phyloP scores from a whole-genome alignment of 805 yeast species.

The Wickerhamiella australiensis region DNA sequence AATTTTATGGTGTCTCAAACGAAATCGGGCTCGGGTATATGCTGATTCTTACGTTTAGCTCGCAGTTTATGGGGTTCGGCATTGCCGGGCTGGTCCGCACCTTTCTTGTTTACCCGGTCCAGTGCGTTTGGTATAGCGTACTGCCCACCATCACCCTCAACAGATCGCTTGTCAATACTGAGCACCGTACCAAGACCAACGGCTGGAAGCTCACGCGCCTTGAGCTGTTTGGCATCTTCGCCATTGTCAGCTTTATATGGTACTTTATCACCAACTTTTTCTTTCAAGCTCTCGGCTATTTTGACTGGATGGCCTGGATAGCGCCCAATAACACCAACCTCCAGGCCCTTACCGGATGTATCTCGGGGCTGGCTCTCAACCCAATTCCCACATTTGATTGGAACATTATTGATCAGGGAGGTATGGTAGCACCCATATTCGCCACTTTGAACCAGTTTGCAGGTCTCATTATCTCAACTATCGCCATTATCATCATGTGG shows the following conservation, averaged over 20 bases:
- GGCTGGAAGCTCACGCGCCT: conserved; percentile 50
- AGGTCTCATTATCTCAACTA: conserved; percentile 31
- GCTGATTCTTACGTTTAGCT: conserved; percentile 39
- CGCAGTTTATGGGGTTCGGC: conserved; percentile 55
- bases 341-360: conserved; percentile 39
- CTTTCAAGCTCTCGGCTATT: conserved; percentile 47
- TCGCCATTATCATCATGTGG: conserved; percentile 28
- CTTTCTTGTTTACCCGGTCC: conserved; percentile 41
- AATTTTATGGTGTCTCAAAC: conserved; percentile 20
- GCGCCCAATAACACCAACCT: conserved; percentile 38
- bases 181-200: conserved; percentile 35
- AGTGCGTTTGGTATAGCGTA: conserved; percentile 43
- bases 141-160: conserved; percentile 40
- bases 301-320: conserved; percentile 54
- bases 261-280: conserved; percentile 59
- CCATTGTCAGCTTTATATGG: conserved; percentile 39
- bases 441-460: conserved; percentile 26
- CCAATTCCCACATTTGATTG: conserved; percentile 45
- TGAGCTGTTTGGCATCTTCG: conserved; percentile 36
- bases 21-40: conserved; percentile 37
- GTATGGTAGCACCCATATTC: conserved; percentile 36
- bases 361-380: conserved; percentile 39
- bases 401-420: conserved; percentile 25
- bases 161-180: conserved; percentile 34
- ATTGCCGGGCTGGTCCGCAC: conserved; percentile 54